Base-by-base conservation (phyloP, 2,329 filamentous ascomycete genomes). In the Penicillium oxalicum region DNA sequence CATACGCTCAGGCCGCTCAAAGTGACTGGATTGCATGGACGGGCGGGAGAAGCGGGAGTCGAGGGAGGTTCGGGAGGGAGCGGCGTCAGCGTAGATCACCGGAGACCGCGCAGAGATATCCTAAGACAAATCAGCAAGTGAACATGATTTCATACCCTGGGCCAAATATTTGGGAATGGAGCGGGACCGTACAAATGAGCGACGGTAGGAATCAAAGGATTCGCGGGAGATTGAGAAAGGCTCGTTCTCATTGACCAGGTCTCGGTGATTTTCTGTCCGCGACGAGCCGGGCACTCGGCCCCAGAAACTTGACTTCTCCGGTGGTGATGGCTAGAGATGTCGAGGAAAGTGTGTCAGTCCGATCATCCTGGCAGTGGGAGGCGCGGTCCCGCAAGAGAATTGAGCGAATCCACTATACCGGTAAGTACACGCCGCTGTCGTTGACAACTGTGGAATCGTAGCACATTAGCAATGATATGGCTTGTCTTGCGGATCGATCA, bases 211-310 rank as follows among this genome's bases (percentile, higher is more conserved):
- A 68, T 97, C 93, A 64, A 97, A 97, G 2, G 91, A 96, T 72
- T 97, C 93, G 62, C 91, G 82, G 34, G 91, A 95, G 67, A 97
- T 97, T 55, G 87, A 89, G 67, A 97, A 97, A 11, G 87, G 90
- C 66, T 97, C 91, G 60, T 90, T 91, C 53, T 95, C 89, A 61
- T 84, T 83, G 51, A 88, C 75, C 59, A 86, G 81, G 64, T 79
- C 82, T 48, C 80, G 74, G 64, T 82, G 78, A 55, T 80, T 79
- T 28, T 76, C 77, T 35, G 78, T 76, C 51, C 73, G 73, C 24
- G 73, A 76, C 3, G 73, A 68, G 9, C 63, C 63, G 7, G 72
- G 65, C 27, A 73, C 81, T 56, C 72, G 74, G 47, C 73, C 74
- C 90, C 90, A 96, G 61, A 89, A 85, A 53, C 79, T 79, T 64